A percentile compares a stretch with the other conserved stretches of the same genome.
Conservation (phyloP, 2,329 filamentous ascomycete species). For the Colletotrichum filicis region DNA sequence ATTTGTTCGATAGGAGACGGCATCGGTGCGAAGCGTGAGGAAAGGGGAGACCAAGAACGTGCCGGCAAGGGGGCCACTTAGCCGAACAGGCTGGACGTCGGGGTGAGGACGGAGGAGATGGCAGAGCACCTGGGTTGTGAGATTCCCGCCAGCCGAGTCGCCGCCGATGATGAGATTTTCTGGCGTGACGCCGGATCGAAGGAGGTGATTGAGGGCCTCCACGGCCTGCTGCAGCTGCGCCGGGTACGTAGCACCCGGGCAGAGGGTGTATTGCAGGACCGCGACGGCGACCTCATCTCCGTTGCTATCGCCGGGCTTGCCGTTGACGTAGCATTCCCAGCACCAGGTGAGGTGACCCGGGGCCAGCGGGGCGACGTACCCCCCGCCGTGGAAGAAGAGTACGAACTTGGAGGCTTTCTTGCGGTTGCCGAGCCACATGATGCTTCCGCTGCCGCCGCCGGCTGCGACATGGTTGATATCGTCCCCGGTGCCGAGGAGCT, state of each 20-base stretch:
- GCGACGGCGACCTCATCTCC: conserved; percentile 44
- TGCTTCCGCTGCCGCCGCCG: not conserved
- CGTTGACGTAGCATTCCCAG: conserved; percentile 41
- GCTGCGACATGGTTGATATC: not conserved
- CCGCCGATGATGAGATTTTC: not conserved
- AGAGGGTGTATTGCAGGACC: conserved; percentile 48
- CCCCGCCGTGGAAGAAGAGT: conserved; percentile 44
- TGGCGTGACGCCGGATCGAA: not conserved
- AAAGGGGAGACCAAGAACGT: conserved; percentile 3
- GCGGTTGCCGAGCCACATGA: conserved; percentile 44
- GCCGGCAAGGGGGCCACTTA: not conserved
- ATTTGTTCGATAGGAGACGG: not conserved
- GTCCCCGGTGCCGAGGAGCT: not conserved
- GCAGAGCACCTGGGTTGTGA: not conserved
- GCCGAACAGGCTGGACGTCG: not conserved
- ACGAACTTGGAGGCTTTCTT: conserved; percentile 42
- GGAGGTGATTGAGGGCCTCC: not conserved
- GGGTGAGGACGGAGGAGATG: not conserved
- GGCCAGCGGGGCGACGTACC: conserved; percentile 38
- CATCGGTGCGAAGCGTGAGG: not conserved
- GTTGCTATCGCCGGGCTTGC: conserved; percentile 34
- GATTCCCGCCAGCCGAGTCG: not conserved
- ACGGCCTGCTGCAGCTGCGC: conserved; percentile 45
- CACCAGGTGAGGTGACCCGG: conserved; percentile 42
- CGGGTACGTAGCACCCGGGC: conserved; percentile 44